phyloP scores from a whole-genome alignment of 2,329 filamentous ascomycete genomes.

The Sporothrix protearum region DNA sequence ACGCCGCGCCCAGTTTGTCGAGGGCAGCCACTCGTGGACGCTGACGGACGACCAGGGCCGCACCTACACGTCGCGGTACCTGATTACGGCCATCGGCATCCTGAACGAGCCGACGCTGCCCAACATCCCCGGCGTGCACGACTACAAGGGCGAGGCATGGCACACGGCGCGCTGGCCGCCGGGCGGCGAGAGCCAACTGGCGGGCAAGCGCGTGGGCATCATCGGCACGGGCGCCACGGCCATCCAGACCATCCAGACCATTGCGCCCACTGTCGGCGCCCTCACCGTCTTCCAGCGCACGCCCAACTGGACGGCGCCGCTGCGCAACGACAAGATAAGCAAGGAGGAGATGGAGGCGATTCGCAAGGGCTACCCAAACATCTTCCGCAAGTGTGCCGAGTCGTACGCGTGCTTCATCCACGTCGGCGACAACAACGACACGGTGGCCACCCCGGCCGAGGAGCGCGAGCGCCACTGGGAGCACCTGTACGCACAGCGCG shows the following conservation, averaged over 20 bases:
- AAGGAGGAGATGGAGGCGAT: constrained; percentile 45
- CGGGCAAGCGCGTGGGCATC: constrained; percentile 28
- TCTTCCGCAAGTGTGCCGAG: constrained; percentile 45
- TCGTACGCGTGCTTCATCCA: constrained; percentile 53
- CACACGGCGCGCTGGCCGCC: constrained; percentile 28
- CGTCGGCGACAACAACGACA: constrained; percentile 44
- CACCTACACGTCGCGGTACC: constrained; percentile 41
- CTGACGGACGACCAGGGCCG: constrained; percentile 40
- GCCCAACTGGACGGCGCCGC: constrained; percentile 56
- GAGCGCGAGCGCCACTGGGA: constrained; percentile 45
- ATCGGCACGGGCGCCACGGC: constrained; percentile 29
- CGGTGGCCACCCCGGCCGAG: constrained; percentile 40
- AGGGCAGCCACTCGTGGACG: constrained; percentile 39
- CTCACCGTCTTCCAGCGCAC: constrained; percentile 54
- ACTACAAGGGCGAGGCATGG: constrained; percentile 24
- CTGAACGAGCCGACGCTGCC: constrained; percentile 44
- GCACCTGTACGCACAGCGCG: constrained; percentile 37
- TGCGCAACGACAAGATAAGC: constrained; percentile 48
- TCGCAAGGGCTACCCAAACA: constrained; percentile 37
- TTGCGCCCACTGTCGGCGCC: constrained; percentile 33
- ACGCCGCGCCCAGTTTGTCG: constrained; percentile 40
- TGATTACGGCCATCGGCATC: constrained; percentile 48
- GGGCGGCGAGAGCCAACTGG: constrained; percentile 14
- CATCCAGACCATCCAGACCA: constrained; percentile 28
- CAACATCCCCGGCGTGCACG: constrained; percentile 31